Percentiles rank a stretch among this genome's conserved stretches.
phyloP scores from a whole-genome alignment of 2,329 filamentous ascomycete species.

The Ophiostoma angusticollis region DNA sequence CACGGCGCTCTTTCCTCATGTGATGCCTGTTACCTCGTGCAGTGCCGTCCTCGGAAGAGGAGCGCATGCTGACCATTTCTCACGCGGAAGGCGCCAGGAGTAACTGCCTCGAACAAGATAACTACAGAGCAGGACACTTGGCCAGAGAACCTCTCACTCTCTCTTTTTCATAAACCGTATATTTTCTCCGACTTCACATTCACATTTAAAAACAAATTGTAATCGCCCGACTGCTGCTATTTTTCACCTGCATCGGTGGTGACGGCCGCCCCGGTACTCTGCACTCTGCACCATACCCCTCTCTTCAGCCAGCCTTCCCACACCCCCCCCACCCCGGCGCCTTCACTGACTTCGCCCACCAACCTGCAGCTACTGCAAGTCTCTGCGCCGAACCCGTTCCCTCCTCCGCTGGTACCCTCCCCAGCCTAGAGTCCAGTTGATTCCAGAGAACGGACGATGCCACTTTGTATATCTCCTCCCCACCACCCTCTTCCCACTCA shows the following conservation, averaged over 20 bases:
- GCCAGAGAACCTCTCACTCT: too few relatives aligned
- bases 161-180: not conserved
- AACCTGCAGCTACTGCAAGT: slow-evolving; percentile 1
- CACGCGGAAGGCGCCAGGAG: too few relatives aligned
- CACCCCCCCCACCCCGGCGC: slow-evolving; percentile 6
- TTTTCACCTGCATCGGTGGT: slow-evolving; percentile 4
- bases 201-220: too few relatives aligned
- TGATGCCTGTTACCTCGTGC: too few relatives aligned
- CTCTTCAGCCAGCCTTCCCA: slow-evolving; percentile 1
- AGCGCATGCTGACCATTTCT: too few relatives aligned
- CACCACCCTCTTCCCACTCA: slow-evolving; percentile 28
- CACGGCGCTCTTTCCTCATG: not conserved
- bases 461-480: slow-evolving; percentile 33
- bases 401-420: not conserved
- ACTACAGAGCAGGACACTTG: too few relatives aligned
- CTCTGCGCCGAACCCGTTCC: not conserved
- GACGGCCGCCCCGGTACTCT: slow-evolving; percentile 1
- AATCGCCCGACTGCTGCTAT: too few relatives aligned
- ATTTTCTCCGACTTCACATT: not conserved
- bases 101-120: too few relatives aligned
- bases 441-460: slow-evolving; percentile 9
- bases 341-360: slow-evolving; percentile 8
- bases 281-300: too few relatives aligned
- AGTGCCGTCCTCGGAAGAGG: too few relatives aligned
- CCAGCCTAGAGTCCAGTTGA: slow-evolving; percentile 1